Evolutionary conservation across 2,329 filamentous ascomycete genomes (phyloP).

Genomic region (Gremmenia infestans): DNA sequence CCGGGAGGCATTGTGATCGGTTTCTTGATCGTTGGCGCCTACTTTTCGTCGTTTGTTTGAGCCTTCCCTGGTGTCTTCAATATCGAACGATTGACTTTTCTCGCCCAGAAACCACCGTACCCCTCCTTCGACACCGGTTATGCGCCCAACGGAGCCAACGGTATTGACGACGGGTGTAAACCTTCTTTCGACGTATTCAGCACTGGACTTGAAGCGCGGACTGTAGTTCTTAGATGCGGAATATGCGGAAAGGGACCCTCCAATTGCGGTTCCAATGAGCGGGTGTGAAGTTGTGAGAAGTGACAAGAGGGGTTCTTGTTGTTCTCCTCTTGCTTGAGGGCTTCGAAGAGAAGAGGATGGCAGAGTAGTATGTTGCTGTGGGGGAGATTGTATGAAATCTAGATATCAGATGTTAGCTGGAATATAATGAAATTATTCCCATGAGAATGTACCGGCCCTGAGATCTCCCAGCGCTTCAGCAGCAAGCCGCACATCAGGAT

Average conservation of each 20-base stretch:
- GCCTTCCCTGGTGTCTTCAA: conserved; percentile 40
- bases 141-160: conserved; percentile 75
- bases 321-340: conserved; percentile 24
- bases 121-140: conserved; percentile 82
- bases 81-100: conserved; percentile 37
- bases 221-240: conserved; percentile 85
- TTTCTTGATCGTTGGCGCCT: conserved; percentile 36
- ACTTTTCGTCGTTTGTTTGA: conserved; percentile 57
- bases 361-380: conserved; percentile 29
- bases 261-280: conserved; percentile 77
- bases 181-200: conserved; percentile 85
- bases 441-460: conserved; percentile 55
- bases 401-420: conserved; percentile 8
- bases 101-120: conserved; percentile 76
- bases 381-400: conserved; percentile 65
- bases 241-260: conserved; percentile 79
- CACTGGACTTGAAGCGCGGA: conserved; percentile 80
- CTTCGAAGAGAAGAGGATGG: conserved; percentile 32
- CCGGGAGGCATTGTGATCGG: conserved; percentile 29
- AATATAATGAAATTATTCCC: conserved; percentile 7
- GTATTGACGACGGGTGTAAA: conserved; percentile 83
- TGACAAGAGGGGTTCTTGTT: conserved; percentile 73
- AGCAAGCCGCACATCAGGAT: conserved; percentile 63
- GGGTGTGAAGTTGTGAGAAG: conserved; percentile 87
- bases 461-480: conserved; percentile 73